Evolutionary conservation across 192 early-diverging fungal genomes (phyloP).

Genomic region (Podila verticillata): DNA sequence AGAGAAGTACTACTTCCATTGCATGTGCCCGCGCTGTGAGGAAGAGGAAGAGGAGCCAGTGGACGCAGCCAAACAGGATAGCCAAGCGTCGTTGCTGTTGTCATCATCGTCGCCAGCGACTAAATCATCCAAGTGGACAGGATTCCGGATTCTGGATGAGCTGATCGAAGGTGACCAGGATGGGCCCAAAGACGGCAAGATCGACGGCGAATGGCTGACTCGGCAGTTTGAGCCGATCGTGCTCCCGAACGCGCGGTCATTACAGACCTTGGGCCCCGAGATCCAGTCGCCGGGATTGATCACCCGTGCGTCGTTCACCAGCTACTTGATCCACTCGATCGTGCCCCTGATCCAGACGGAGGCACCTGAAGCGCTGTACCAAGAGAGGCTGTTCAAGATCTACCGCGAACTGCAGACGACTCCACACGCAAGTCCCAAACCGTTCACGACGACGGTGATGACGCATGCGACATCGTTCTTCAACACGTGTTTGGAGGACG

Average conservation of each 20-base stretch:
- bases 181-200: conserved; percentile 18
- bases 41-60: conserved; percentile 6
- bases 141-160: conserved; percentile 39
- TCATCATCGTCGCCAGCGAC: not conserved
- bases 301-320: conserved; percentile 29
- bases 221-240: conserved; percentile 42
- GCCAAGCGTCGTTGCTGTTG: not conserved
- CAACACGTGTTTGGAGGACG: conserved; percentile 51
- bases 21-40: conserved; percentile 56
- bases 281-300: conserved; percentile 19
- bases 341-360: conserved; percentile 41
- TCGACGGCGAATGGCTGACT: conserved; percentile 39
- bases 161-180: conserved; percentile 31
- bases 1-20: conserved; percentile 64
- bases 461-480: conserved; percentile 51
- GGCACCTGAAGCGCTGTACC: conserved; percentile 16
- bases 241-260: conserved; percentile 22
- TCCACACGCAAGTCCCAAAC: conserved; percentile 17
- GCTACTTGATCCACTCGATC: conserved; percentile 38
- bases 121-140: not conserved
- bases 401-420: conserved; percentile 17
- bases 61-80: not conserved
- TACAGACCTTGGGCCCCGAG: conserved; percentile 19
- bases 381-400: conserved; percentile 24
- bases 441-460: conserved; percentile 51